Evolutionary conservation across 192 early-diverging fungal genomes (phyloP), one percentile per base, ranked within the genome.

Genomic region (Backusella psychrophila): DNA sequence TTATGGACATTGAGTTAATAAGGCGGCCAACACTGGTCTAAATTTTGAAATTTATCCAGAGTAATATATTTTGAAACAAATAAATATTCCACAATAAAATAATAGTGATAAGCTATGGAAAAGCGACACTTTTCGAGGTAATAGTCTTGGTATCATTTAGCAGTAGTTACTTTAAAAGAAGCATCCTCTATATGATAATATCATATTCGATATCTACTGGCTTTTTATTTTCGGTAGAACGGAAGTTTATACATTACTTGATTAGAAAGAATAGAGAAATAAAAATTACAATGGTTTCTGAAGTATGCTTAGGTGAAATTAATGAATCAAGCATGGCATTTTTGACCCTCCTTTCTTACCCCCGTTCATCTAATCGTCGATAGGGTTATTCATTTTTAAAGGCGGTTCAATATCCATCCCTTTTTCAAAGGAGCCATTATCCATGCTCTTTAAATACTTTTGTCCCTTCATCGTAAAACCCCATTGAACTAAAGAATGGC

Each of bases 301-400:
- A 29, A 26, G 19, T 59, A 26, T 63, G 23, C 7, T 44, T 49
- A 49, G 4, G 46, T n/a, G 17, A 17, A 7, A 49, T 49, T n/a
- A 17, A 15, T 49, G 23, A 63, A 63, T 9, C 21, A 8, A 29
- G 23, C 2, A 12, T 63, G 56, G 12, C 4, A 63, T 63, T 63
- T 63, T 11, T 29, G 23, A 29, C 9, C 8, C n/a, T 29, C 26
- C 23, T 29, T 63, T 63, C 9, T 9, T 8, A 26, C n/a, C 56
- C 56, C 56, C 21, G 9, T 29, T 26, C 26, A 9, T 4, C 26
- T 63, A 63, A 29, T 63, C 56, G 11, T 63, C 56, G 11, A 63
- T 63, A 63, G 56, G 56, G 23, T 29, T 63, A 63, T 63, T 63
- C 26, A 29, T 63, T 26, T 63, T 63, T 63, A 63, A 63, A 63